Evolutionary conservation across 345 rosid genomes (phyloP).

Genomic region (Streptanthus diversifolius): DNA sequence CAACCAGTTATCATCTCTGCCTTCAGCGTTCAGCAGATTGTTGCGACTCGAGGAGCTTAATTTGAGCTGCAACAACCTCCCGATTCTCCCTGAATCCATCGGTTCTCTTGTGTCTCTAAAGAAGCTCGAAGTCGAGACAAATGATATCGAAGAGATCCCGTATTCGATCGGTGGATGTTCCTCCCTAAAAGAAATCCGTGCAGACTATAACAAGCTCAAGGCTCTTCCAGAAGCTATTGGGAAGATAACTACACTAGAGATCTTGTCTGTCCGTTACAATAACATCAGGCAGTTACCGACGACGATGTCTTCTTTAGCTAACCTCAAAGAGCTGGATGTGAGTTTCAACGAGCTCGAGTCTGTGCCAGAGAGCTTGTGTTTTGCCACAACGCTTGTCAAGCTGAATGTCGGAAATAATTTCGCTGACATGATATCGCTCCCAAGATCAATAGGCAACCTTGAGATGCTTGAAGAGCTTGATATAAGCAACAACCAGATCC

Average conservation of each 20-base stretch:
- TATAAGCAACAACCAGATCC: slow-evolving; percentile 96
- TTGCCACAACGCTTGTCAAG: slow-evolving; percentile 88
- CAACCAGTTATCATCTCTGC: slow-evolving; percentile 78
- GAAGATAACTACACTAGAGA: slow-evolving; percentile 69
- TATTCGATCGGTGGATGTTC: slow-evolving; percentile 73
- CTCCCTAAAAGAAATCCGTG: slow-evolving; percentile 64
- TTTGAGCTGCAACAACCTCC: slow-evolving; percentile 64
- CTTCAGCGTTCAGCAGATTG: slow-evolving; percentile 62
- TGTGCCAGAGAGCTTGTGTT: slow-evolving; percentile 94
- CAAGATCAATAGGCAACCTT: slow-evolving; percentile 93
- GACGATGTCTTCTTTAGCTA: slow-evolving; percentile 77
- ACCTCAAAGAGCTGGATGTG: slow-evolving; percentile 77
- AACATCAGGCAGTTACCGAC: slow-evolving; percentile 88
- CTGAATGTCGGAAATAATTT: slow-evolving; percentile 91
- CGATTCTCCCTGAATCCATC: slow-evolving; percentile 60
- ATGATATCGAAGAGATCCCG: slow-evolving; percentile 85
- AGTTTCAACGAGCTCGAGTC: slow-evolving; percentile 98
- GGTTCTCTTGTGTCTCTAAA: slow-evolving; percentile 71
- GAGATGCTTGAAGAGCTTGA: slow-evolving; percentile 93
- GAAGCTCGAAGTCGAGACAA: slow-evolving; percentile 74
- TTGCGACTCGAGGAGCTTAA: slow-evolving; percentile 77
- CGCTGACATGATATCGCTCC: slow-evolving; percentile 72
- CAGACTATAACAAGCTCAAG: slow-evolving; percentile 88
- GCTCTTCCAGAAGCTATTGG: slow-evolving; percentile 99
- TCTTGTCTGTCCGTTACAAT: slow-evolving; percentile 81